Conservation (phyloP, 1,284 basidiomycete species). For the Macrocystidia cucumis region DNA sequence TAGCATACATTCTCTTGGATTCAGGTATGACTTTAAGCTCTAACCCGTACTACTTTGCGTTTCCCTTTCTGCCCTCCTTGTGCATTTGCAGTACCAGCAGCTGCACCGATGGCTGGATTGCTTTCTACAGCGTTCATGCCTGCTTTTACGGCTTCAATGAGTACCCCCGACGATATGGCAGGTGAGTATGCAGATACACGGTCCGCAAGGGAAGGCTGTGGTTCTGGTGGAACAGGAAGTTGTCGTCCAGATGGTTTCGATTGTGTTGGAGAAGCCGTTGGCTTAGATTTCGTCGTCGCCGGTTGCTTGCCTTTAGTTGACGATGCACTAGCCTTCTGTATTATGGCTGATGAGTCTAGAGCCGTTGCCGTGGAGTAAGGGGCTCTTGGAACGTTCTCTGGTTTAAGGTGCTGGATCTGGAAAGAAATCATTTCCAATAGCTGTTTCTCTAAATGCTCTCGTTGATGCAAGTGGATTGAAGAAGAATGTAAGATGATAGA, state of each 20-base stretch:
- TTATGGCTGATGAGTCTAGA: constrained; percentile 10
- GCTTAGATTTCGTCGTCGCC: constrained; percentile 26
- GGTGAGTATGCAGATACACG: constrained; percentile 52
- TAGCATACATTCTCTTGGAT: too few relatives aligned
- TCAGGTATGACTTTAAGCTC: constrained; percentile 34
- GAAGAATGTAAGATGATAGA: too few relatives aligned
- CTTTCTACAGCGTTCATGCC: constrained; percentile 64
- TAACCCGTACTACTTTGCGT: constrained; percentile 72
- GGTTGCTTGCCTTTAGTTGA: constrained; percentile 29
- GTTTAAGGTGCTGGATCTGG: constrained; percentile 70
- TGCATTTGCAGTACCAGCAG: constrained; percentile 22
- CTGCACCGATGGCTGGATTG: constrained; percentile 27
- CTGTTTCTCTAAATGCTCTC: constrained; percentile 65
- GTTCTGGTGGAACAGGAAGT: constrained; percentile 31
- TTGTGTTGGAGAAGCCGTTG: constrained; percentile 22
- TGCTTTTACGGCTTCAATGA: constrained; percentile 73
- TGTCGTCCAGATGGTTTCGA: constrained; percentile 20
- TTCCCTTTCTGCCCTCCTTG: constrained; percentile 59
- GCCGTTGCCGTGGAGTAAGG: constrained; percentile 42
- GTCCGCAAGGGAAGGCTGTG: constrained; percentile 27
- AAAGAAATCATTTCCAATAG: constrained; percentile 70
- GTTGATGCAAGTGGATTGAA: too few relatives aligned
- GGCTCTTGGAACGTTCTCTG: constrained; percentile 62
- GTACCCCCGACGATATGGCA: constrained; percentile 60
- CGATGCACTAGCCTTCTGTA: constrained; percentile 12